Evolutionary conservation across 208 protist species (phyloP).

Genomic region (Strigomonas culicis): DNA sequence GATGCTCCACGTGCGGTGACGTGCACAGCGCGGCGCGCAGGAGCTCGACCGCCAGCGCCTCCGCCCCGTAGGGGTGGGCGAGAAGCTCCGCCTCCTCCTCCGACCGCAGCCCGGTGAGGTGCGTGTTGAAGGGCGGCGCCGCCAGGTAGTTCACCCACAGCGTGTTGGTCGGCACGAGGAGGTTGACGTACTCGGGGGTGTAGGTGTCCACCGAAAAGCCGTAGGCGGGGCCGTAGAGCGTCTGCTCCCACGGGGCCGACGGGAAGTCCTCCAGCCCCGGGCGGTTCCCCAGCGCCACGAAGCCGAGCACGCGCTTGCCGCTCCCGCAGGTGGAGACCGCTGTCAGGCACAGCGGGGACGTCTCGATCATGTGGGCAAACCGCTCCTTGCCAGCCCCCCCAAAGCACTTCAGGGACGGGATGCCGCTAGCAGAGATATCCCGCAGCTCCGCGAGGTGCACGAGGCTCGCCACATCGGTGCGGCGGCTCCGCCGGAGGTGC

Average conservation of each 20-base stretch:
- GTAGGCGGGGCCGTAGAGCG: slow-evolving; percentile 3
- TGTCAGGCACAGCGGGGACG: slow-evolving; percentile 54
- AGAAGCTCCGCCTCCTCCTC: background rate
- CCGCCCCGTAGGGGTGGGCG: slow-evolving; percentile 18
- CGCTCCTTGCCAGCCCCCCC: slow-evolving; percentile 27
- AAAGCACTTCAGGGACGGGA: slow-evolving; percentile 35
- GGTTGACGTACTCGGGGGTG: background rate
- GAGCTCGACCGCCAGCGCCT: slow-evolving; percentile 34
- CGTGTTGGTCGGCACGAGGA: slow-evolving; percentile 47
- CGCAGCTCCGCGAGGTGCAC: slow-evolving; percentile 31
- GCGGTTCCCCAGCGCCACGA: slow-evolving; percentile 42
- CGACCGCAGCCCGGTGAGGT: background rate
- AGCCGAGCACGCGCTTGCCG: slow-evolving; percentile 37
- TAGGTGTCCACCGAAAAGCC: slow-evolving; percentile 8
- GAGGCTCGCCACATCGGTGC: slow-evolving; percentile 34
- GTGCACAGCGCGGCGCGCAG: slow-evolving; percentile 43
- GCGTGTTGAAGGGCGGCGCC: slow-evolving; percentile 26
- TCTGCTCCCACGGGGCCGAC: slow-evolving; percentile 10
- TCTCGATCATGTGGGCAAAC: slow-evolving; percentile 61
- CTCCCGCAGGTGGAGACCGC: slow-evolving; percentile 27
- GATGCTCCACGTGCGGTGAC: slow-evolving; percentile 29
- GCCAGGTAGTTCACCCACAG: slow-evolving; percentile 70
- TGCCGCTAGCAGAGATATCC: slow-evolving; percentile 28
- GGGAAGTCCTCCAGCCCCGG: background rate
- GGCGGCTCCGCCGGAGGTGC: slow-evolving; percentile 40